A percentile compares a stretch with the other conserved stretches of the same genome.
These are phyloP conservation scores for Cercospora canescens DNA, from an alignment of 2,329 filamentous ascomycete genomes.

Conservation along the genomic window DNA sequence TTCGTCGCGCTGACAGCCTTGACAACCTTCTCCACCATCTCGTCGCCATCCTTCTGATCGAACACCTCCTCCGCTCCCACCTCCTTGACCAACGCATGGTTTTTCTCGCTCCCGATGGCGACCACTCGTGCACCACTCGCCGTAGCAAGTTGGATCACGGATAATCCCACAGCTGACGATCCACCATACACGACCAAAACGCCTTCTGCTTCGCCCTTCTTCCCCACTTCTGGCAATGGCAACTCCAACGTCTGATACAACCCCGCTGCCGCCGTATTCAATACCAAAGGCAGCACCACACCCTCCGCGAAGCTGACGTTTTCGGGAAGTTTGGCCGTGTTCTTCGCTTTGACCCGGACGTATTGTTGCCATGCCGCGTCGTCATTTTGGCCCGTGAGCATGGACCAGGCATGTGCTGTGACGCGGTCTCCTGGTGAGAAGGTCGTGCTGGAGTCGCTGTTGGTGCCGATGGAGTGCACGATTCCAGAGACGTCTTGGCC, in stretches of 20 bases:
- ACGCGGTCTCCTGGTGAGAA: slow-evolving; percentile 38
- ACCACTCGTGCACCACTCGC: slow-evolving; percentile 18
- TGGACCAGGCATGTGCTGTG: slow-evolving; percentile 30
- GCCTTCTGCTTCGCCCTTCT: neutral
- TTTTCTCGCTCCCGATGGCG: slow-evolving; percentile 31
- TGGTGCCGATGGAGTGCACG: slow-evolving; percentile 35
- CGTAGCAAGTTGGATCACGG: neutral
- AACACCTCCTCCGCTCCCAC: slow-evolving; percentile 31
- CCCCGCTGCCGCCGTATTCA: slow-evolving; percentile 4
- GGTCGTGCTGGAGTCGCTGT: slow-evolving; percentile 31
- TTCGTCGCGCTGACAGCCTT: slow-evolving; percentile 6
- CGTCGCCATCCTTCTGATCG: slow-evolving; percentile 33
- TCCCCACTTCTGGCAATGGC: neutral
- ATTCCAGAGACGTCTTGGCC: slow-evolving; percentile 39
- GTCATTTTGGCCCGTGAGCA: neutral
- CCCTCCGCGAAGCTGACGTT: slow-evolving; percentile 38
- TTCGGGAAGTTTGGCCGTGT: slow-evolving; percentile 39
- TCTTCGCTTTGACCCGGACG: slow-evolving; percentile 30
- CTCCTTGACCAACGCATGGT: slow-evolving; percentile 29
- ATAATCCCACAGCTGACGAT: neutral
- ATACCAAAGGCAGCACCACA: slow-evolving; percentile 33
- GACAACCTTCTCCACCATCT: slow-evolving; percentile 38
- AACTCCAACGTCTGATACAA: neutral
- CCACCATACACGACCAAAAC: neutral
- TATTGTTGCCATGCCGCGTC: slow-evolving; percentile 33